Evolutionary conservation across 345 rosid species (phyloP).

Genomic region (Cardamine chenopodiifolia): DNA sequence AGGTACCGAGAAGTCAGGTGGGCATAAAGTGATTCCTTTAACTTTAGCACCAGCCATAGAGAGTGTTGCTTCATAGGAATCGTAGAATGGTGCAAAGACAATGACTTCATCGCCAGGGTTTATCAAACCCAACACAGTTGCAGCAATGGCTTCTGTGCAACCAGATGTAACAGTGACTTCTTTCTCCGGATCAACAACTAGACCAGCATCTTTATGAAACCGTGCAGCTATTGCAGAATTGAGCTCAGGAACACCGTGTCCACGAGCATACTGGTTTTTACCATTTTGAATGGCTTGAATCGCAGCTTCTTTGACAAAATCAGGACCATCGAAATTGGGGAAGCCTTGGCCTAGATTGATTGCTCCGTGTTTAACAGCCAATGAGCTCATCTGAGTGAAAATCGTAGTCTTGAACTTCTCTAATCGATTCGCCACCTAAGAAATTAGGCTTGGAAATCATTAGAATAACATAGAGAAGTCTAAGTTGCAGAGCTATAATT

Average conservation of each 20-base stretch:
- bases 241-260: conserved; percentile 70
- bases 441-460: background rate
- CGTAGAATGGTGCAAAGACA: conserved; percentile 88
- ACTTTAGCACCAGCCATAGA: conserved; percentile 97
- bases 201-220: conserved; percentile 74
- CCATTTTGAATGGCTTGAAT: conserved; percentile 88
- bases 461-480: background rate
- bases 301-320: conserved; percentile 92
- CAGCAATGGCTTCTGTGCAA: conserved; percentile 96
- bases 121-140: conserved; percentile 77
- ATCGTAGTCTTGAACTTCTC: conserved; percentile 97
- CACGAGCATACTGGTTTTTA: conserved; percentile 97
- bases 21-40: conserved; percentile 72
- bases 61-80: conserved; percentile 91
- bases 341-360: conserved; percentile 96
- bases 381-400: conserved; percentile 89
- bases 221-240: conserved; percentile 70
- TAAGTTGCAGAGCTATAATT: background rate
- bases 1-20: conserved; percentile 78
- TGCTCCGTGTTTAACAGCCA: conserved; percentile 85
- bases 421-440: conserved; percentile 78
- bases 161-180: conserved; percentile 94
- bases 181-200: conserved; percentile 79
- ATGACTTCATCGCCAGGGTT: conserved; percentile 96
- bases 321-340: conserved; percentile 97